These are phyloP conservation scores for Cladosporium sp. DNA, from an alignment of 2,329 filamentous ascomycete species.

Conservation along the genomic window DNA sequence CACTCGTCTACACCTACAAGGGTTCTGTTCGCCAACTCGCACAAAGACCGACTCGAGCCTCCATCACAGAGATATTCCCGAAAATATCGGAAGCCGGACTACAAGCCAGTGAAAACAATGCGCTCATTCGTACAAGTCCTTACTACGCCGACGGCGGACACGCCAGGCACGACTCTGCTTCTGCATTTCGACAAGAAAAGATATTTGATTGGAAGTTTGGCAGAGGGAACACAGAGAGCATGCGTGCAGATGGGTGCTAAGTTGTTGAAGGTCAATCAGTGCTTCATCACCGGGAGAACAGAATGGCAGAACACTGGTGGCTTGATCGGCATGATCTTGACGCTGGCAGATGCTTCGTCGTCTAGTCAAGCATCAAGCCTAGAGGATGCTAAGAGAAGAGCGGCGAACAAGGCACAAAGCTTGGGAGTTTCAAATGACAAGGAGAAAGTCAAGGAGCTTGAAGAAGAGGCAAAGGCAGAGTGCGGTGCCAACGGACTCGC, in stretches of 20 bases:
- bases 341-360: slow-evolving; percentile 64
- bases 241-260: slow-evolving; percentile 62
- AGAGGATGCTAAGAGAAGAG: slow-evolving; percentile 37
- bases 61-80: background rate
- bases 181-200: slow-evolving; percentile 76
- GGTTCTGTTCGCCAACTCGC: background rate
- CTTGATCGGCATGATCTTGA: slow-evolving; percentile 78
- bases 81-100: background rate
- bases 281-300: slow-evolving; percentile 77
- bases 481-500: slow-evolving; percentile 39
- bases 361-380: slow-evolving; percentile 40
- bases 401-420: slow-evolving; percentile 30
- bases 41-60: slow-evolving; percentile 1
- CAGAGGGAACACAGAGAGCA: slow-evolving; percentile 80
- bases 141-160: slow-evolving; percentile 82
- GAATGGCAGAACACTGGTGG: slow-evolving; percentile 76
- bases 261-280: slow-evolving; percentile 62
- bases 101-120: slow-evolving; percentile 49
- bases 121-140: slow-evolving; percentile 68
- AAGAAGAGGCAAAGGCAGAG: slow-evolving; percentile 25
- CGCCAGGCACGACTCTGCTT: slow-evolving; percentile 69
- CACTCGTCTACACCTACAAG: background rate
- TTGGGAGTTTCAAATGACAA: slow-evolving; percentile 21
- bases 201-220: slow-evolving; percentile 78
- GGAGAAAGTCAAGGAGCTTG: slow-evolving; percentile 23